Base-by-base conservation (phyloP, 2,329 filamentous ascomycete species). In the Aspergillus phoenicis region DNA sequence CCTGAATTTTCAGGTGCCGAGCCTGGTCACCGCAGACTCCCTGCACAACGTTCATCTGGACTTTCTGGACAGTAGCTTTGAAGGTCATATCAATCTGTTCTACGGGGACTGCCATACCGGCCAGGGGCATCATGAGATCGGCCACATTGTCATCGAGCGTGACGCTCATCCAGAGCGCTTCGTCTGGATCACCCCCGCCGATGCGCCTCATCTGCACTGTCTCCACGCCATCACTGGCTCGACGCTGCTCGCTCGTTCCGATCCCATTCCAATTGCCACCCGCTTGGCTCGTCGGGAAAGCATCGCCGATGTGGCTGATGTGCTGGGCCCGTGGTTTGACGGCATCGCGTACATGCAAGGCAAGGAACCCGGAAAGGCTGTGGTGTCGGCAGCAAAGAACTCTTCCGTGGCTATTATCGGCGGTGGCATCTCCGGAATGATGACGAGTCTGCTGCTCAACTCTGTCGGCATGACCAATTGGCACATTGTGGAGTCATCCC, bases 21-120 rank as follows among this genome's bases (percentile, higher is more conserved):
- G 74, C 7, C 60, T 47, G 7, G 71, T 80, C 28, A 77, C 71
- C 1, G 63, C 74, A 0, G 76, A 77, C 60, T 80, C 78, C 0
- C 65, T 84, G 61, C 81, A 84, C 66, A 84, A 84, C 65, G 73
- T 84, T 30, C 77, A 83, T 47, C 70, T 84, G 20, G 74, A 70
- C 5, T 83, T 80, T 62, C 24, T 65, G 15, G 73, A 73, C 41
- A 70, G 74, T 17, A 70, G 72, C 20, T 77, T 81, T 30, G 78
- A 81, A 58, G 81, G 81, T 6, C 70, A 80, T 15, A 59, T 83
- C 8, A 73, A 73, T 2, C 64, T 83, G 24, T 75, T 82, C 6
- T 81, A 83, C 63, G 82, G 81, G 1, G 67, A 75, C 47, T 83
- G 81, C 62, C 68, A 76, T 48, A 76, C 69, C 8, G 61, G 68